Evolutionary conservation across 2,329 filamentous ascomycete species (phyloP).

Genomic region (Fusarium torulosum): DNA sequence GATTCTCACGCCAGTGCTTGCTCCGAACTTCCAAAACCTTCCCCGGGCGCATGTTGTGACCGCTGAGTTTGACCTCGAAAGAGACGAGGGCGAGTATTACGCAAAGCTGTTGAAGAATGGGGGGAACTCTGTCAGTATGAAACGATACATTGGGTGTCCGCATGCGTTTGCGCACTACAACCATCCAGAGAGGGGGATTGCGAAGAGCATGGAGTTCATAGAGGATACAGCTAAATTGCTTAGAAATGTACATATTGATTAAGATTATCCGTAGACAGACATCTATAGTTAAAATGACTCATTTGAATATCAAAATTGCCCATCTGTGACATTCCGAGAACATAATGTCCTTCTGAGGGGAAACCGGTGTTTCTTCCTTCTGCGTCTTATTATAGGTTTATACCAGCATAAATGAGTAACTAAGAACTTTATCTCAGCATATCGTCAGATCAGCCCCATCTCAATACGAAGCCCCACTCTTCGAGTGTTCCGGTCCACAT

Average conservation of each 20-base stretch:
- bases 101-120: neutral
- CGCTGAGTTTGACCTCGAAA: slow-evolving; percentile 1
- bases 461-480: too few species aligned
- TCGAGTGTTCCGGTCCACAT: too few species aligned
- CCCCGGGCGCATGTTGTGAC: neutral
- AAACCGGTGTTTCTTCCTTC: too few species aligned
- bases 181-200: neutral
- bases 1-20: slow-evolving; percentile 6
- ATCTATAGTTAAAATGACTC: neutral
- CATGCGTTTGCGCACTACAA: slow-evolving; percentile 13
- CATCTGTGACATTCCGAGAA: too few species aligned
- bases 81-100: slow-evolving; percentile 6
- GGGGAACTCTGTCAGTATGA: accelerated
- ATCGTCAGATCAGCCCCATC: too few species aligned
- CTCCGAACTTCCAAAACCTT: neutral
- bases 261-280: accelerated
- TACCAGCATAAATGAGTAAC: too few species aligned
- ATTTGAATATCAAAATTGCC: too few species aligned
- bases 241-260: neutral
- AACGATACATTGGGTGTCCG: neutral
- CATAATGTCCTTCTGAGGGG: too few species aligned
- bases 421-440: too few species aligned
- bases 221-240: neutral
- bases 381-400: too few species aligned
- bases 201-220: neutral